Percentiles rank a stretch among this genome's conserved stretches.
phyloP scores from a whole-genome alignment of 1,284 basidiomycete genomes.

The Tremellales sp. region DNA sequence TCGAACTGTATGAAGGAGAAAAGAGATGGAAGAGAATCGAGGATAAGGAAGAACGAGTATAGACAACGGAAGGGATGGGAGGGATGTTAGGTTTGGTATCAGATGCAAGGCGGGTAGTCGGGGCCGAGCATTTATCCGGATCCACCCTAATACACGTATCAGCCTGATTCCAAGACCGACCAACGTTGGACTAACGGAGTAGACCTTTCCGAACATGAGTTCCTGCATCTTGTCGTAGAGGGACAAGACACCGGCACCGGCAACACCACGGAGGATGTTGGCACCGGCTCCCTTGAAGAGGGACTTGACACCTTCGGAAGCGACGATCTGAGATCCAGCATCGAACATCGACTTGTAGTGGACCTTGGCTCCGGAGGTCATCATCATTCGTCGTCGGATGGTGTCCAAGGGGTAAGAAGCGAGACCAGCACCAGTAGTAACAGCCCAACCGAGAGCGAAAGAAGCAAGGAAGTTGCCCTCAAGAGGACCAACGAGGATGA shows the following conservation, averaged over 20 bases:
- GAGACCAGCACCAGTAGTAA: conserved; percentile 59
- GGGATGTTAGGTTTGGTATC: not conserved
- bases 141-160: conserved; percentile 28
- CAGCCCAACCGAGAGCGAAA: conserved; percentile 59
- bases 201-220: conserved; percentile 87
- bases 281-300: conserved; percentile 58
- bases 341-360: conserved; percentile 58
- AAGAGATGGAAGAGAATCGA: not conserved
- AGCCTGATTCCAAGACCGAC: not conserved
- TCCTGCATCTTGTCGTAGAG: conserved; percentile 64
- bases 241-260: conserved; percentile 67
- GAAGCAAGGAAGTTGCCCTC: conserved; percentile 62
- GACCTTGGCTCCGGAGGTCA: conserved; percentile 61
- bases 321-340: conserved; percentile 60
- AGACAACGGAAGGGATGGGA: not conserved
- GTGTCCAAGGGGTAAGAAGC: conserved; percentile 66
- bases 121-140: conserved; percentile 35
- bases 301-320: conserved; percentile 57
- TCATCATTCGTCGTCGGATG: conserved; percentile 65
- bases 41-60: conserved; percentile 4
- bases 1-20: conserved; percentile 1
- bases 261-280: conserved; percentile 65
- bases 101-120: not conserved
- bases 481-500: conserved; percentile 57
- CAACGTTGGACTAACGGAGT: conserved; percentile 60